A percentile compares a stretch with the other conserved stretches of the same genome.
These are phyloP conservation scores for Aurifilum marmelostoma DNA, from an alignment of 2,329 filamentous ascomycete species.

Conservation along the genomic window DNA sequence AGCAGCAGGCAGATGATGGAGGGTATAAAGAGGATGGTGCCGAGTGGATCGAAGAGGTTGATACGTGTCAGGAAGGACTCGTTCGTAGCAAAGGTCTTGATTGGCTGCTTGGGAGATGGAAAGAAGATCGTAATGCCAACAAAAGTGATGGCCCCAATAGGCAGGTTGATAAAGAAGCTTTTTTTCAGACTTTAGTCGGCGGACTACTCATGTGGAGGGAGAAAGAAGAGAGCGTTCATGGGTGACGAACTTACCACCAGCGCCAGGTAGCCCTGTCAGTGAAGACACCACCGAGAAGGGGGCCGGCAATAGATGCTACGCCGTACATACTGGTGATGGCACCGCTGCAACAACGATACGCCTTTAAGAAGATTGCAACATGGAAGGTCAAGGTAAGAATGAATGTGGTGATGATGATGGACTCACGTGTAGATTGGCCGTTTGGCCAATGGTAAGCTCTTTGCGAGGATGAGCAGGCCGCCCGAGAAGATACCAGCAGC, in stretches of 20 bases:
- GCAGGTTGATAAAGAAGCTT: slow-evolving; percentile 35
- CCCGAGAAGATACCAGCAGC: slow-evolving; percentile 49
- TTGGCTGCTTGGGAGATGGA: slow-evolving; percentile 36
- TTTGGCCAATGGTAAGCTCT: slow-evolving; percentile 35
- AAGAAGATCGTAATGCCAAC: slow-evolving; percentile 23
- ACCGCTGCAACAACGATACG: slow-evolving; percentile 36
- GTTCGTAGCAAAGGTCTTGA: neutral
- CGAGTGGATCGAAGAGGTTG: slow-evolving; percentile 35
- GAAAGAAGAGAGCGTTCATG: neutral
- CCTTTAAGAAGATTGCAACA: neutral
- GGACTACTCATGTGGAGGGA: neutral
- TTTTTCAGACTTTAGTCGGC: neutral
- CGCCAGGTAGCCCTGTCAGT: slow-evolving; percentile 21
- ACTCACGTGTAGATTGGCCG: slow-evolving; percentile 28
- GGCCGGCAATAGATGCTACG: slow-evolving; percentile 38
- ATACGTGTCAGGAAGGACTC: slow-evolving; percentile 17
- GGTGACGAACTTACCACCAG: slow-evolving; percentile 30
- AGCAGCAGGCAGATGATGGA: slow-evolving; percentile 45
- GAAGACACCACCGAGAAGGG: slow-evolving; percentile 27
- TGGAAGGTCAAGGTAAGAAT: too few species aligned
- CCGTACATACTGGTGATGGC: slow-evolving; percentile 50
- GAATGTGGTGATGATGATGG: neutral
- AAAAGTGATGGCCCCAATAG: slow-evolving; percentile 32
- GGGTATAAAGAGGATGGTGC: slow-evolving; percentile 36
- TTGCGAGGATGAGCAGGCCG: slow-evolving; percentile 42